Base-by-base conservation (phyloP, 495 filamentous ascomycete genomes). In the Aspergillus hancockii region DNA sequence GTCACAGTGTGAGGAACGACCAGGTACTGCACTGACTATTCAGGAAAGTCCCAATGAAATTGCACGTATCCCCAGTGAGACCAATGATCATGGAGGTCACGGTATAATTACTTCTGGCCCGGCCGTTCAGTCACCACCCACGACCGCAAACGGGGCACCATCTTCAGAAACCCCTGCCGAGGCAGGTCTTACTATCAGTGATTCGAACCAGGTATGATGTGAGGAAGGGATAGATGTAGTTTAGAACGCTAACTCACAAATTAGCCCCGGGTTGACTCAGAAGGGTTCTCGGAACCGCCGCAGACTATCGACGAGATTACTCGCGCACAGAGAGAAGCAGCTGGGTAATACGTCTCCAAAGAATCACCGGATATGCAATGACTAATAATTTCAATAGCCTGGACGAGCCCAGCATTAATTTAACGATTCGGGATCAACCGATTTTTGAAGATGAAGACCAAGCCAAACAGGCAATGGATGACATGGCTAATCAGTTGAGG, bases 401-500 rank as follows among this genome's bases (percentile, higher is more conserved):
- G 55, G 89, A 91, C 38, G 88, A 90, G 50, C 79, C 85, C 25
- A 81, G 88, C 56, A 90, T 96, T 75, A 98, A 94, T 70, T 77
- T 99, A 25, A 94, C 88, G 59, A 99, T 99, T 61, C 83, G 91
- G 60, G 92, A 91, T 62, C 90, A 95, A 58, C 93, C 96, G 1
- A 95, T 99, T 56, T 86, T 87, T 21, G 94, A 98, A 73, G 94
- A 98, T 69, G 90, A 93, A 63, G 85, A 81, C 55, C 91, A 96
- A 70, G 91, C 91, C 3, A 87, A 94, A 71, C 88, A 90, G 45
- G 94, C 95, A 1, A 79, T 97, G 67, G 90, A 92, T 46, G 93
- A 89, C 62, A 91, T 97, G 65, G 92, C 93, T n/a, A 92, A 90
- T 66, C 90, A 91, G 12, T 77, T 99, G 23, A 81, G 88, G 65